Evolutionary conservation across 1,284 basidiomycete species (phyloP), one percentile per base, ranked within the genome.

Genomic region (Ustilago cynodontis): DNA sequence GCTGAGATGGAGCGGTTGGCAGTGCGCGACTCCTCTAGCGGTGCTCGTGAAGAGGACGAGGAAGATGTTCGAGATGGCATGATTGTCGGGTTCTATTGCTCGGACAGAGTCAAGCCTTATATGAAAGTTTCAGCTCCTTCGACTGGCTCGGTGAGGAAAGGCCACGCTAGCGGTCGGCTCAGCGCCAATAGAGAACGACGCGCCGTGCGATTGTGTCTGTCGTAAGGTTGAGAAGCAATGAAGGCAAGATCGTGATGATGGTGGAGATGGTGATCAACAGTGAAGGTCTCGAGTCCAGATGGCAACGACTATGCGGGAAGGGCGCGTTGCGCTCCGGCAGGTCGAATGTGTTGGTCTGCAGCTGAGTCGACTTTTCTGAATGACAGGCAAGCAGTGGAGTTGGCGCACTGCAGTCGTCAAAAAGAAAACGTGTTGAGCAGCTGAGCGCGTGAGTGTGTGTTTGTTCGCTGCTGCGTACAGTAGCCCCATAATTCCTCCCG

Each of bases 1-100:
- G 73, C 41, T n/a, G 73, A 76, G 63, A 76, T 71, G 61, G 73
- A 67, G 20, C 73, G 66, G 29, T 76, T 76, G 41, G 73, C 73
- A 20, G 39, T 68, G 16, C 73, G 63, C 49, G 73, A 76, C 11
- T 64, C 65, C 47, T 76, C 65, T 28, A 76, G 68, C 41, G 73
- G 73, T 20, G 60, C 68, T 31, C 73, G 60, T 26, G 68, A 65
- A 10, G 68, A 65, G 4, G 73, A 71, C 1, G 72, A 61, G 13
- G 67, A 66, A 29, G 71, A 67, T 39, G 63, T 31, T 56, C 63
- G 50, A 18, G 72, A 71, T 41, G 72, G 67, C 72, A 75, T 75
- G 7, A 8, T 59, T 59, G 37, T 26, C 7, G 16, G n/a, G 16
- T 28, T 13, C 24, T 51, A 20, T 1, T 8, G 24, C 47, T 9